A percentile compares a stretch with the other conserved stretches of the same genome.
Evolutionary conservation across 208 protist genomes (phyloP).

Genomic region (Leishmania tarentolae): DNA sequence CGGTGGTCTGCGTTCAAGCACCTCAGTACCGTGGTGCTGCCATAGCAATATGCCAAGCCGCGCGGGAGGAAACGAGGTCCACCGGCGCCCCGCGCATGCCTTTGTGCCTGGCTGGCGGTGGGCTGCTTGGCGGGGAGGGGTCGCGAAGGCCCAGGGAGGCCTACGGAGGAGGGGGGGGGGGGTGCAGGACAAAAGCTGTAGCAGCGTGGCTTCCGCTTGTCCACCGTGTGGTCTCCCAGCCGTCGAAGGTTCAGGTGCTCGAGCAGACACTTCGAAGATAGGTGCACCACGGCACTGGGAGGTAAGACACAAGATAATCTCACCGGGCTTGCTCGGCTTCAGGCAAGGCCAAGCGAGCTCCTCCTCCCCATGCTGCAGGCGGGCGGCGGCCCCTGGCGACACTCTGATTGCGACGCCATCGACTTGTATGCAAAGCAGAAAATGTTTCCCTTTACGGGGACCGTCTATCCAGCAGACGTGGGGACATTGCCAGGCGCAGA

Average conservation of each 20-base stretch:
- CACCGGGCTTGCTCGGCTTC: too few relatives aligned
- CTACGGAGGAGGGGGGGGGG: not conserved
- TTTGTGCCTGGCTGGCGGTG: not conserved
- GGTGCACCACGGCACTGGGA: not conserved
- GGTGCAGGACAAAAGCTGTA: too few relatives aligned
- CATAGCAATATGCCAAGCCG: too few relatives aligned
- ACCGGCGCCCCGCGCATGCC: not conserved
- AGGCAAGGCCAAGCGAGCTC: not conserved
- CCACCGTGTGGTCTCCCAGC: not conserved
- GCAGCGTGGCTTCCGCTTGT: not conserved
- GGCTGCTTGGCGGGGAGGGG: not conserved
- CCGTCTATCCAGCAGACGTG: not conserved
- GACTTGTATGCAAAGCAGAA: not conserved
- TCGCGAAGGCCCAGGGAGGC: not conserved
- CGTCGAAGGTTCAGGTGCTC: not conserved
- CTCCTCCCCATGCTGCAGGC: not conserved
- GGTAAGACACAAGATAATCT: not conserved
- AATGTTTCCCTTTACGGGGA: not conserved
- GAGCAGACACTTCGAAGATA: not conserved
- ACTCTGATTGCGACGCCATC: not conserved
- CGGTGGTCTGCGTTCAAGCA: not conserved
- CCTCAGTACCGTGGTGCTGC: not conserved
- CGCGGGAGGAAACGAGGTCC: not conserved
- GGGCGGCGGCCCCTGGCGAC: not conserved
- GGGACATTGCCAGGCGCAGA: constrained; percentile 11